phyloP scores from a whole-genome alignment of 2,329 filamentous ascomycete genomes.

The Malbranchea zuffiana region DNA sequence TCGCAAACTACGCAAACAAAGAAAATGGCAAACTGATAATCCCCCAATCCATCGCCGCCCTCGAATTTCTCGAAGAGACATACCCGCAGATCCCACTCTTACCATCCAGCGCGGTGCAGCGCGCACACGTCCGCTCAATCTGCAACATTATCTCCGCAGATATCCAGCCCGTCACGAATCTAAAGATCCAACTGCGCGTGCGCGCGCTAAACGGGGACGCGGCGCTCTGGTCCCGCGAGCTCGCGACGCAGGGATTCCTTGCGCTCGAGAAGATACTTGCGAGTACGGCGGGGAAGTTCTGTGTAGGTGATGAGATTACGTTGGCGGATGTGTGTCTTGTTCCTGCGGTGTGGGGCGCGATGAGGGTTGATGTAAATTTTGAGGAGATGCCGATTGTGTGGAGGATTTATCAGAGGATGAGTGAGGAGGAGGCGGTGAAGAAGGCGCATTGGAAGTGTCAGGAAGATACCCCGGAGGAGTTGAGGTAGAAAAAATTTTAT shows the following conservation, averaged over 20 bases:
- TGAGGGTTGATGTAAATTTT: conserved; percentile 46
- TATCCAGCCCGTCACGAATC: conserved; percentile 51
- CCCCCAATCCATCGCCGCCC: conserved; percentile 48
- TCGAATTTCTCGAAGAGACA: conserved; percentile 52
- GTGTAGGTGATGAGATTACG: conserved; percentile 45
- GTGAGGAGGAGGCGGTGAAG: conserved; percentile 41
- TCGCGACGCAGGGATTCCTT: conserved; percentile 43
- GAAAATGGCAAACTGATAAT: conserved; percentile 31
- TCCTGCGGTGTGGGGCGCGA: conserved; percentile 49
- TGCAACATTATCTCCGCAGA: conserved; percentile 46
- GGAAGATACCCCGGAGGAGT: conserved; percentile 43
- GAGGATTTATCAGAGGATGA: conserved; percentile 38
- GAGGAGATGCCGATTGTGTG: conserved; percentile 38
- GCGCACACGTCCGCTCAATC: conserved; percentile 45
- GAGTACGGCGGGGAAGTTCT: conserved; percentile 39
- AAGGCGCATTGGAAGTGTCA: conserved; percentile 46
- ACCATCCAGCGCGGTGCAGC: conserved; percentile 34
- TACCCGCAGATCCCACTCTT: conserved; percentile 38
- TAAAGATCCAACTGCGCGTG: conserved; percentile 43
- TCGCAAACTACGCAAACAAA: conserved; percentile 17
- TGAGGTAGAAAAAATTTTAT: too few species aligned
- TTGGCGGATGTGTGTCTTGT: conserved; percentile 50
- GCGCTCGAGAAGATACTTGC: conserved; percentile 44
- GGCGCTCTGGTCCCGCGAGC: conserved; percentile 42
- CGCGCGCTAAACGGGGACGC: conserved; percentile 31